phyloP scores from a whole-genome alignment of 2,329 filamentous ascomycete genomes.

The Fulvia fulva region DNA sequence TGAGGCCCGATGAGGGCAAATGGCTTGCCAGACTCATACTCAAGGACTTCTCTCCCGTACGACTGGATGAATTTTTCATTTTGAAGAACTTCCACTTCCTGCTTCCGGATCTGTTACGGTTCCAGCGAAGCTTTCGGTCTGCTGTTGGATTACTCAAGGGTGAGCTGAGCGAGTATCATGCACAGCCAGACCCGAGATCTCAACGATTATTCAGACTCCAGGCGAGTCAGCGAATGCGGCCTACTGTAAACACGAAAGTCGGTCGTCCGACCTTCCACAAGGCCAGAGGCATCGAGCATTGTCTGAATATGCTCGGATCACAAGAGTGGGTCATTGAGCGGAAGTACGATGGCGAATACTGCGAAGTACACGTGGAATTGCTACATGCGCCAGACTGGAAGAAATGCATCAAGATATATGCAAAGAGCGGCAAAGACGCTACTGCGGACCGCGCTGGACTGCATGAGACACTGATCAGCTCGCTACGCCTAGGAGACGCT shows the following conservation, averaged over 20 bases:
- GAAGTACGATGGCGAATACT: slow-evolving; percentile 84
- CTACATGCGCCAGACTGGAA: slow-evolving; percentile 39
- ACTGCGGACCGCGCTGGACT: slow-evolving; percentile 65
- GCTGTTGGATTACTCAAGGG: slow-evolving; percentile 55
- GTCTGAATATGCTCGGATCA: slow-evolving; percentile 59
- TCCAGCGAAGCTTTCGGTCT: slow-evolving; percentile 64
- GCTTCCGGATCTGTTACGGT: slow-evolving; percentile 64
- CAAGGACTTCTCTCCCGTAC: slow-evolving; percentile 68
- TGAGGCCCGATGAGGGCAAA: slow-evolving; percentile 69
- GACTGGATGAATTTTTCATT: slow-evolving; percentile 55
- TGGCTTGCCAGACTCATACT: slow-evolving; percentile 81
- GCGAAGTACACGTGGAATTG: slow-evolving; percentile 78
- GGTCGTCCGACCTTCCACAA: slow-evolving; percentile 45
- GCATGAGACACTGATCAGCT: slow-evolving; percentile 60
- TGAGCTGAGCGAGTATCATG: slow-evolving; percentile 37
- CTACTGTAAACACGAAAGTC: slow-evolving; percentile 44
- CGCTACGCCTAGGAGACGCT: slow-evolving; percentile 57
- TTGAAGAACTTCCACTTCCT: slow-evolving; percentile 63
- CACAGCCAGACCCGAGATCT: slow-evolving; percentile 33
- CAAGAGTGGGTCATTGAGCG: slow-evolving; percentile 68
- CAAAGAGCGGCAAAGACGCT: slow-evolving; percentile 87
- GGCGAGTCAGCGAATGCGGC: slow-evolving; percentile 33
- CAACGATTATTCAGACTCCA: slow-evolving; percentile 30
- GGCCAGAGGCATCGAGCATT: slow-evolving; percentile 62
- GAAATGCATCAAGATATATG: slow-evolving; percentile 72